phyloP scores from a whole-genome alignment of 1,284 basidiomycete genomes.

The Gymnopus androsaceus region DNA sequence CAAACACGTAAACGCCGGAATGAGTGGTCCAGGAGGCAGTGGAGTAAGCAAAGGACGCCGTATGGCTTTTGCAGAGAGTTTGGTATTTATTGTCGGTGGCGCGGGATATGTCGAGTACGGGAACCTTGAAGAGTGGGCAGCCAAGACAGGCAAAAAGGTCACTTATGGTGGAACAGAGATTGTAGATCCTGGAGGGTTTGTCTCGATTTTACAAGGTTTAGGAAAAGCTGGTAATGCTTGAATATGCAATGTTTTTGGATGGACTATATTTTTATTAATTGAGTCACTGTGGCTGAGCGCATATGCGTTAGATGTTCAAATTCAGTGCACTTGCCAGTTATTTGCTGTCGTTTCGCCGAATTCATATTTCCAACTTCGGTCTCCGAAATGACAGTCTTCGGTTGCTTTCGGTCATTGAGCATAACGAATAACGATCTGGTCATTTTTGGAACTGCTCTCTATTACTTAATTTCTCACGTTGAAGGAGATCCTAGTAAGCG shows the following conservation, averaged over 20 bases:
- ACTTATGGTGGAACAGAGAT: slow-evolving; percentile 98
- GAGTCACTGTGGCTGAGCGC: too few relatives aligned
- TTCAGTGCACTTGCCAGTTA: too few relatives aligned
- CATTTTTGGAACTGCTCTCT: too few relatives aligned
- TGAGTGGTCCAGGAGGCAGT: slow-evolving; percentile 51
- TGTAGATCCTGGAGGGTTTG: slow-evolving; percentile 84
- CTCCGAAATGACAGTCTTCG: too few relatives aligned
- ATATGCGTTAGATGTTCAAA: too few relatives aligned
- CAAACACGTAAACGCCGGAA: slow-evolving; percentile 52
- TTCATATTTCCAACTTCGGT: too few relatives aligned
- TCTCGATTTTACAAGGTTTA: slow-evolving; percentile 66
- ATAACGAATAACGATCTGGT: too few relatives aligned
- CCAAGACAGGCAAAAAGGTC: slow-evolving; percentile 77
- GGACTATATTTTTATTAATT: neutral
- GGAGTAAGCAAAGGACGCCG: slow-evolving; percentile 54
- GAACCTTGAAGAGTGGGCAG: slow-evolving; percentile 91
- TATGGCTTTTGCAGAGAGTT: slow-evolving; percentile 86
- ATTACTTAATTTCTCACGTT: too few relatives aligned
- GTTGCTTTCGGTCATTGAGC: too few relatives aligned
- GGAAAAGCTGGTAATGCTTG: slow-evolving; percentile 40
- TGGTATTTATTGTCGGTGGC: slow-evolving; percentile 96
- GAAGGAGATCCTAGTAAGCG: too few relatives aligned
- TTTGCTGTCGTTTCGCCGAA: too few relatives aligned
- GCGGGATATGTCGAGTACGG: slow-evolving; percentile 98
- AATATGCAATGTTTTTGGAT: neutral